Evolutionary conservation across 2,329 filamentous ascomycete species (phyloP), one percentile per base, ranked within the genome.

Genomic region (Colletotrichum karsti): DNA sequence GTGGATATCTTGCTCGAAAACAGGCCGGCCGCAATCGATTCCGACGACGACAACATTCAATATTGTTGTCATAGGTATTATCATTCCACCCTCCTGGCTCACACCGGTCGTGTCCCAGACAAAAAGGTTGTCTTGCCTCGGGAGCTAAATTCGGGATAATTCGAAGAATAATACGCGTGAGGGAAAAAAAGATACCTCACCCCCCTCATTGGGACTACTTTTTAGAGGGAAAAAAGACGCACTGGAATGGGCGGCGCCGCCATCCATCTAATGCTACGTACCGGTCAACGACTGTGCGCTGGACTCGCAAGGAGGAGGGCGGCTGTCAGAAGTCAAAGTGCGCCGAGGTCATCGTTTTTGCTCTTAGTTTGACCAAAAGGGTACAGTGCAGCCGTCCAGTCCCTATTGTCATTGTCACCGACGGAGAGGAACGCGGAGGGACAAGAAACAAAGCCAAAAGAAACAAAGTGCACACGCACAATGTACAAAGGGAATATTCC

Each of bases 301-400:
- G 33, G 58, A 57, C 10, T 7, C 33, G 20, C 37, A 53, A 46
- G 39, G 59, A 53, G 60, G 64, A 54, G 44, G 60, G 64, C 53
- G 60, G 64, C 64, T 67, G 60, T 64, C 60, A 67, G 60, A 67
- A 67, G 64, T 67, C 64, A 64, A 64, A 67, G 42, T 54, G 44
- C 46, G 37, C 53, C 42, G 64, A 67, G 60, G 37, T 64, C 55
- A 33, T 58, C 37, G 39, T 53, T 30, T 28, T 63, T 26, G 5
- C 37, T 53, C 18, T 28, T 30, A 50, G 46, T 26, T 58, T 39
- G 20, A 22, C 53, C 42, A 54, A 67, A 63, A 63, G 20, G 50
- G 63, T 37, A 63, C 51, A 63, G 44, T 55, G 51, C 58, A 51
- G 41, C 64, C 35, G 59, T 42, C 28, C 41, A 35, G 33, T n/a